Base-by-base conservation (phyloP, 1,139 yeast genomes). In the Geotrichum reessii region DNA sequence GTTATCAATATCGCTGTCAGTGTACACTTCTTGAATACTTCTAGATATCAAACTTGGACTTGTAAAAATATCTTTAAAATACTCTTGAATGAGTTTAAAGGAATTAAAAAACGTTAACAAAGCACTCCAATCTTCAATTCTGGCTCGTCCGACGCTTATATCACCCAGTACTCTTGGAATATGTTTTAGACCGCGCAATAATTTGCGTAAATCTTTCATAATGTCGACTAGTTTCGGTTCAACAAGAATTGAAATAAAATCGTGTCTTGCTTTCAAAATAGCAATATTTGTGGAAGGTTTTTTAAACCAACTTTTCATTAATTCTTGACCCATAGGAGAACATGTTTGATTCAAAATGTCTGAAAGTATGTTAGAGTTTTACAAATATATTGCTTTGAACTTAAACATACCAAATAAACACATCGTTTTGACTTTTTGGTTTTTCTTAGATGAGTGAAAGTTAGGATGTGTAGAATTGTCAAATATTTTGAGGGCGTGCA, bases 231-330 rank as follows among this genome's bases (percentile, higher is more conserved):
- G 67, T 28, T 63, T 54, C 2, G 65, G 66, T 8, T 59, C 56
- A 1, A 66, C 31, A 2, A 77, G 60, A 0, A 61, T 22, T 19
- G 67, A 67, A 4, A 76, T 65, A 0, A 71, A 63, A 9, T 70
- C 63, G 19, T 70, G 72, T n/a, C 80, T 64, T 27, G 64, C 62
- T 11, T 64, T 61, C 3, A 77, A 71, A 11, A 61, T 50, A 0
- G 58, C 56, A 1, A 66, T 54, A 31, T 73, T 64, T 1, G 67
- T 63, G 3, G 74, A 63, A 0, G 81, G 81, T 46, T 72, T 69
- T 19, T 69, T 56, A 17, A 77, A 61, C 76, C 78, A 76, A 5
- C 67, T 64, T 46, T 65, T 67, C 44, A 77, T 60, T 3, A 75
- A 57, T 17, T 63, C 61, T 40, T 66, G 65, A 0, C 79, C 77